Conservation (phyloP, 2,329 filamentous ascomycete genomes). For the Colletotrichum euphorbiae region DNA sequence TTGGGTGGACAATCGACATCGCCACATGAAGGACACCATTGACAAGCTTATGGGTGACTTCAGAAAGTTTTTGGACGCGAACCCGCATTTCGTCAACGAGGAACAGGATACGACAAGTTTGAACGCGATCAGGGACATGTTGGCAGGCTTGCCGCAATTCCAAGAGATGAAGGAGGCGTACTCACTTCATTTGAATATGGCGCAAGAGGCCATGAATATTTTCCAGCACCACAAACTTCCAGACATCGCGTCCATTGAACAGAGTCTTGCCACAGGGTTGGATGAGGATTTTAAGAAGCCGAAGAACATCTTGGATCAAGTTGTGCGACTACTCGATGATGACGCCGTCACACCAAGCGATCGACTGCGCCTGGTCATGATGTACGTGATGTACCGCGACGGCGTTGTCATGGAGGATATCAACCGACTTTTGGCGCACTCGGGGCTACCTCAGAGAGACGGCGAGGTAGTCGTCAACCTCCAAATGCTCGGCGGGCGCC, state of each 20-base stretch:
- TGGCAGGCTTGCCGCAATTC: conserved; percentile 93
- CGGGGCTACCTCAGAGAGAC: conserved; percentile 80
- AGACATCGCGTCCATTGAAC: conserved; percentile 89
- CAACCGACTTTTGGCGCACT: conserved; percentile 84
- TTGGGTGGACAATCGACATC: conserved; percentile 94
- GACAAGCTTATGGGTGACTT: conserved; percentile 94
- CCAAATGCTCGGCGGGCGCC: conserved; percentile 82
- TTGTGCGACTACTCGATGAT: conserved; percentile 90
- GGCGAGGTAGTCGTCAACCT: conserved; percentile 81
- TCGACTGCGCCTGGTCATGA: conserved; percentile 83
- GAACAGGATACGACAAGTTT: conserved; percentile 78
- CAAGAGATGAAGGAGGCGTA: conserved; percentile 96
- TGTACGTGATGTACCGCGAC: conserved; percentile 88
- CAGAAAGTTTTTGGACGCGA: conserved; percentile 88
- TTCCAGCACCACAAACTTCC: conserved; percentile 88
- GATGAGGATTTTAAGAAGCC: conserved; percentile 94
- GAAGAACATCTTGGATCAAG: conserved; percentile 86
- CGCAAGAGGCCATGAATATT: conserved; percentile 94
- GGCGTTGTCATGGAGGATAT: conserved; percentile 88
- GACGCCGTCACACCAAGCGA: conserved; percentile 78
- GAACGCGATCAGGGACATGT: conserved; percentile 96
- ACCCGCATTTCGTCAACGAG: conserved; percentile 89
- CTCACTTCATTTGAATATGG: conserved; percentile 94
- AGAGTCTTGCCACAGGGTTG: conserved; percentile 89
- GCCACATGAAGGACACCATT: conserved; percentile 98